These are phyloP conservation scores for Toxicodendron radicans DNA, from an alignment of 345 rosid genomes.

Conservation along the genomic window DNA sequence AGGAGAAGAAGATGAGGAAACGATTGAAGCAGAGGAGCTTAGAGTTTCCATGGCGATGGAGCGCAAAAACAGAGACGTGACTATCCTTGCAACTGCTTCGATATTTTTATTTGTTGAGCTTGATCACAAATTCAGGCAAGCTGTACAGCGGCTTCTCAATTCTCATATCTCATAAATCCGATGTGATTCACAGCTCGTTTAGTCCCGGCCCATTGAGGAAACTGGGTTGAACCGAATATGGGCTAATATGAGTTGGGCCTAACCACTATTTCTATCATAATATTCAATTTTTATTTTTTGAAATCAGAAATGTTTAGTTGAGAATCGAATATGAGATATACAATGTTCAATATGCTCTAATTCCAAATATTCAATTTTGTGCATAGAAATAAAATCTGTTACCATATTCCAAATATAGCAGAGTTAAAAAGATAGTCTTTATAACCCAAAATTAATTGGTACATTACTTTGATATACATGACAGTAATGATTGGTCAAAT, in stretches of 20 bases:
- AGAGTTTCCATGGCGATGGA: slow-evolving; percentile 59
- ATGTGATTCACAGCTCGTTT: no score
- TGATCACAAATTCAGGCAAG: not conserved
- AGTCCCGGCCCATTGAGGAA: not conserved
- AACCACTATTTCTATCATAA: no score
- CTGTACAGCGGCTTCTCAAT: not conserved
- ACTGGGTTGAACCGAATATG: no score
- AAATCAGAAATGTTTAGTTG: no score
- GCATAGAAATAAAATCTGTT: no score
- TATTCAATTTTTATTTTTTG: no score
- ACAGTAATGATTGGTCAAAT: not conserved
- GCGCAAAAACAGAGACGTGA: not conserved
- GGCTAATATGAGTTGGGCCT: no score
- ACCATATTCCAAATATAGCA: no score
- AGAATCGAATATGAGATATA: no score
- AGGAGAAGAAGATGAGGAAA: slow-evolving; percentile 53
- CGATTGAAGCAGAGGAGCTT: slow-evolving; percentile 49
- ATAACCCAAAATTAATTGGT: not conserved
- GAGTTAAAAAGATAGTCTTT: not conserved
- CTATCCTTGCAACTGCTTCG: not conserved
- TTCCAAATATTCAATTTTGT: no score
- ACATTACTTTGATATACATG: not conserved
- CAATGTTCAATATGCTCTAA: no score
- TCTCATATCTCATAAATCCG: not conserved
- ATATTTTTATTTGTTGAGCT: not conserved